Evolutionary conservation across 164 flowering plant species (phyloP), one percentile per base, ranked within the genome.

Genomic region (Nymphaea colorata): DNA sequence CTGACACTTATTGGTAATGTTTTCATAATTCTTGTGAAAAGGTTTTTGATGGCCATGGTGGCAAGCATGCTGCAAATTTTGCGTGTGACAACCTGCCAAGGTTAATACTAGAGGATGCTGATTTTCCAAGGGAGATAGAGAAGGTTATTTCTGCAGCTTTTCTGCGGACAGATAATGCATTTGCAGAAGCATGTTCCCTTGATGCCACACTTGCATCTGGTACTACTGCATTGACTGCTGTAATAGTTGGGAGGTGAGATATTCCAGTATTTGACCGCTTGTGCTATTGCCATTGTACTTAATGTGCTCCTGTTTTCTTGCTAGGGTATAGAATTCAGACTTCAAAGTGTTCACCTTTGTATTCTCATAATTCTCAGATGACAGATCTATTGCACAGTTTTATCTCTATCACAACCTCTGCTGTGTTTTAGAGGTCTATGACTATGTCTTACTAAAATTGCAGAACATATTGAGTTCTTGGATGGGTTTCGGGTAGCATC

Each of bases 31-130:
- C 36, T 25, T 25, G 36, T 25, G 36, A n/a, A 64, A 75, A 88
- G 95, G 86, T 89, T 64, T 94, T 94, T 81, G 98, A 94, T 80
- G 98, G 98, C 17, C 98, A 94, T 82, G 96, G 95, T 62, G 98
- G 98, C 61, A 90, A 84, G 74, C 90, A 91, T 83, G 98, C 98
- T 64, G 98, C 98, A 15, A 89, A 91, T 44, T 94, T 94, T 84
- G 97, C 85, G 64, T 77, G 93, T 77, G 61, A 76, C 68, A 83
- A 90, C 77, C 78, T 94, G 77, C 97, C 87, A 15, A 82, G 83
- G 75, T 84, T 87, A 72, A 94, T 94, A 68, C 59, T 79, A 47
- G 84, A 87, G 77, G 95, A 86, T 72, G 86, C 79, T 71, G 83
- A 83, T 44, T 94, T 94, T 64, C 97, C 97, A 0, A 72, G 68